Evolutionary conservation across 2,329 filamentous ascomycete genomes (phyloP), one percentile per base, ranked within the genome.

Genomic region (Fusarium sp.): DNA sequence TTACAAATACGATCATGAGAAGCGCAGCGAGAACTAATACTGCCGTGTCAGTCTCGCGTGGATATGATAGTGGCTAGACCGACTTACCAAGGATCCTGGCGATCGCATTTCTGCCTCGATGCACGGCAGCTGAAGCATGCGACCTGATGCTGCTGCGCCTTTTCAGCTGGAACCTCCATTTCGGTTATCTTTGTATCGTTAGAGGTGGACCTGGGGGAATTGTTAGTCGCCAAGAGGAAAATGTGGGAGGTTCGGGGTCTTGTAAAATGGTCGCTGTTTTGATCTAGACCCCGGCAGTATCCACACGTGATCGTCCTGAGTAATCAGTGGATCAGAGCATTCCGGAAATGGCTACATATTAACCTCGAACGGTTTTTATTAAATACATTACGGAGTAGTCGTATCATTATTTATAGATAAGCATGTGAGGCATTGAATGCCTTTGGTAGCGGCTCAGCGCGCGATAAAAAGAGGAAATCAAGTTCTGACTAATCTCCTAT

Each of bases 101-200:
- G 54, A n/a, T 67, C 64, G 13, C 64, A 67, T 29, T 62, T 67
- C 33, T 67, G 64, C 25, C 64, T 67, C 2, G 64, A 67, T 17
- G 64, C 46, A 31, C 64, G 64, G 20, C 64, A 67, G 31, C 63
- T 67, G 20, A 67, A 67, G 31, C 64, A 67, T 12, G 64, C 64
- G 17, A 67, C 63, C 29, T 67, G 64, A 29, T 67, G 64, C 25
- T 66, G 53, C 20, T 52, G 64, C 22, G 4, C 27, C 10, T 61
- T 67, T 5, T 53, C 64, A 29, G 46, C 22, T 15, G 53, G 15
- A 13, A 2, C 31, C 2, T 67, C 64, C 64, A 67, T 66, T 44
- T 38, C 18, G 25, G 29, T 25, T 27, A 39, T 25, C 17, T 17
- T 18, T 31, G 18, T 42, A 39, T 25, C n/a, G 18, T 47, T 25